Conservation (phyloP, 257 asterid genomes). For the Voacanga thouarsii region DNA sequence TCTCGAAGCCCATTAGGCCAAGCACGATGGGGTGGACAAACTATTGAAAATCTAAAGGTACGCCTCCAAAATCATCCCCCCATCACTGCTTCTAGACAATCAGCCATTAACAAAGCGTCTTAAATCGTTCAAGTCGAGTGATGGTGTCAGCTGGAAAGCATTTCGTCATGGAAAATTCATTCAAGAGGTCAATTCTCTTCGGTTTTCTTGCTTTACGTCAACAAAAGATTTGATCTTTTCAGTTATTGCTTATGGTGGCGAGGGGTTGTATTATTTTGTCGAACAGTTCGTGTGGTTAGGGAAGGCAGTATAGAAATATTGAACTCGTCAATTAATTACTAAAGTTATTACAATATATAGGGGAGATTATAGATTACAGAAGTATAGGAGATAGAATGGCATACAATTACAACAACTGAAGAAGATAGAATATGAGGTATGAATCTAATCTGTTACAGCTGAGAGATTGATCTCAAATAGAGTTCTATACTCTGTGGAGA, state of each 20-base stretch:
- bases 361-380: no score
- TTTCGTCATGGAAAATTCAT: slow-evolving; percentile 88
- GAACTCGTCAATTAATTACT: no score
- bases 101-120: slow-evolving; percentile 46
- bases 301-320: no score
- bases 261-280: slow-evolving; percentile 74
- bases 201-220: slow-evolving; percentile 28
- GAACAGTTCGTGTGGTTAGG: no score
- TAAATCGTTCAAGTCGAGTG: slow-evolving; percentile 76
- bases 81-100: slow-evolving; percentile 38
- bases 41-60: slow-evolving; percentile 82
- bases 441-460: no score
- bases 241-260: slow-evolving; percentile 69
- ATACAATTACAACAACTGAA: no score
- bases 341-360: no score
- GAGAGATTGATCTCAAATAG: no score
- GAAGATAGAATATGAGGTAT: no score
- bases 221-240: slow-evolving; percentile 30
- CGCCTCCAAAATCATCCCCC: slow-evolving; percentile 71
- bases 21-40: slow-evolving; percentile 91
- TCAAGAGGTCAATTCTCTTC: slow-evolving; percentile 77
- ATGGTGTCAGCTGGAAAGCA: slow-evolving; percentile 87
- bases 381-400: no score
- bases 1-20: slow-evolving; percentile 73
- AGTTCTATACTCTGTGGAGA: no score